Conservation (phyloP, 2,329 filamentous ascomycete genomes). For the Colletotrichum tofieldiae region DNA sequence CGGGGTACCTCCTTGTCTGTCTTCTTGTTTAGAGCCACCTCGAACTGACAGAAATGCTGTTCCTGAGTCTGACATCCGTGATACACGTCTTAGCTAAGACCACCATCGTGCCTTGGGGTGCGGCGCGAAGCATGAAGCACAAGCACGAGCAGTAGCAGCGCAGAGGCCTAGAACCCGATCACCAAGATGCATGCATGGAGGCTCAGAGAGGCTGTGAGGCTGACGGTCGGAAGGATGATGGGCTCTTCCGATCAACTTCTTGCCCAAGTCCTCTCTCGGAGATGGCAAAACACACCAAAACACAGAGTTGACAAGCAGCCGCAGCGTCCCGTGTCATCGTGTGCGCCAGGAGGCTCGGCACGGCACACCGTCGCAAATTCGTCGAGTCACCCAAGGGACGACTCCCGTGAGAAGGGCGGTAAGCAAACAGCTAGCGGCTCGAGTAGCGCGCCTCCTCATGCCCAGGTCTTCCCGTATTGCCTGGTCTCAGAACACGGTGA, state of each 20-base stretch:
- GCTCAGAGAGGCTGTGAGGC: constrained; percentile 9
- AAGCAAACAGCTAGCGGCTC: constrained; percentile 19
- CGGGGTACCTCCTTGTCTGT: constrained; percentile 11
- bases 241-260: neutral
- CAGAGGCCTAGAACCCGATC: neutral
- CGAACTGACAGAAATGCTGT: neutral
- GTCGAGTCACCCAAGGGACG: constrained; percentile 10
- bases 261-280: neutral
- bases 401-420: constrained; percentile 27
- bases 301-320: neutral
- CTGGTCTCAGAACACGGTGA: neutral
- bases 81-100: constrained; percentile 39
- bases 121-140: constrained; percentile 15
- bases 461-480: constrained; percentile 8
- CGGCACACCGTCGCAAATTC: neutral
- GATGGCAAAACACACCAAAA: neutral
- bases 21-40: neutral
- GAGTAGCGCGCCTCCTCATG: constrained; percentile 21
- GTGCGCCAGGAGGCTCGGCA: constrained; percentile 32
- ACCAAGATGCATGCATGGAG: constrained; percentile 8
- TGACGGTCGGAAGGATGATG: neutral
- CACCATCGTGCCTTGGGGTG: constrained; percentile 15
- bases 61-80: constrained; percentile 37
- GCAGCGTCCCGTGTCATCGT: neutral
- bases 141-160: neutral